Conservation (phyloP, 352 stramenopile genomes). For the Phytopythium ostracodes region DNA sequence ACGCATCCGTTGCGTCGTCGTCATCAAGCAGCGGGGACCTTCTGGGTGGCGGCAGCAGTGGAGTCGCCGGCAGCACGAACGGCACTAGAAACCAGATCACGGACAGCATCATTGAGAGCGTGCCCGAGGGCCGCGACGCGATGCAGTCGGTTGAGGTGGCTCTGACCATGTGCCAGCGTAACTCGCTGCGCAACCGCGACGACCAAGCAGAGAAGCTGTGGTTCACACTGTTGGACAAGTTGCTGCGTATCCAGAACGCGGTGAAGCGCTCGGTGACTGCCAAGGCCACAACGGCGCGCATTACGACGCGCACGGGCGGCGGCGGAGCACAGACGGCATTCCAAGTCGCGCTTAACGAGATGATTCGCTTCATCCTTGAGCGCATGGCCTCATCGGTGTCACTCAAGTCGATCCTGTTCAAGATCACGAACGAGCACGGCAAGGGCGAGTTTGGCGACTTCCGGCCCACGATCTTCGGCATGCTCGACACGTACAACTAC, state of each 20-base stretch:
- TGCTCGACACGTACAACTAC: constrained; percentile 93
- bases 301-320: constrained; percentile 54
- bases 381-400: constrained; percentile 93
- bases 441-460: constrained; percentile 93
- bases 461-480: constrained; percentile 91
- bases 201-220: constrained; percentile 92
- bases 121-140: constrained; percentile 68
- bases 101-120: constrained; percentile 81
- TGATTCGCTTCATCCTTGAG: constrained; percentile 93
- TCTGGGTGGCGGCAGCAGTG: constrained; percentile 8
- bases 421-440: constrained; percentile 93
- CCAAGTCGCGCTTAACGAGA: constrained; percentile 87
- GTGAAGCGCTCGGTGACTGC: constrained; percentile 86
- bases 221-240: constrained; percentile 93
- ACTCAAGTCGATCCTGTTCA: constrained; percentile 91
- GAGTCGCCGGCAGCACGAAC: constrained; percentile 10
- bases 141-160: constrained; percentile 90
- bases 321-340: constrained; percentile 80
- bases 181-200: constrained; percentile 81
- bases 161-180: constrained; percentile 92
- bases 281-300: constrained; percentile 55
- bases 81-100: constrained; percentile 48
- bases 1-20: constrained; percentile 36
- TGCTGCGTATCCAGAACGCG: constrained; percentile 91
- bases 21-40: constrained; percentile 27